Conservation (phyloP, 2,329 filamentous ascomycete genomes). For the Cyclaneusma minus region DNA sequence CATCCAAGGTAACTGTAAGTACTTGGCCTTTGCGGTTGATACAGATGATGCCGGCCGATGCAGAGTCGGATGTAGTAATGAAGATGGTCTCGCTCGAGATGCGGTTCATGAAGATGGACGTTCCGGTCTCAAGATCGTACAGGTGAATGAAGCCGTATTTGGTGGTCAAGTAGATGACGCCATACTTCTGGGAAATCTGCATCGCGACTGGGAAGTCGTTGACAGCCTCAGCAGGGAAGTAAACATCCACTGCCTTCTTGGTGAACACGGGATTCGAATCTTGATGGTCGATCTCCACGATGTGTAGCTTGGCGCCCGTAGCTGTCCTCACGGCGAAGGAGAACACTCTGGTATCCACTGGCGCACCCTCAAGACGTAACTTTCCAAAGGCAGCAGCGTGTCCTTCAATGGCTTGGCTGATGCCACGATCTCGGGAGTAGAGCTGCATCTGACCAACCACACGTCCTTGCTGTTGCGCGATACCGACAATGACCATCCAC, state of each 20-base stretch:
- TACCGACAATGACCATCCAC: constrained; percentile 97
- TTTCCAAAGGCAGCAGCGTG: constrained; percentile 92
- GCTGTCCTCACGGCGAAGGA: constrained; percentile 88
- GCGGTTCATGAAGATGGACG: constrained; percentile 98
- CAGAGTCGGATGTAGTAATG: constrained; percentile 71
- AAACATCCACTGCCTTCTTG: constrained; percentile 96
- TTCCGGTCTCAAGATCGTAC: constrained; percentile 91
- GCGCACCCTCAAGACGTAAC: constrained; percentile 73
- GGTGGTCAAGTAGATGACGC: constrained; percentile 90
- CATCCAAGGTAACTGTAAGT: constrained; percentile 83
- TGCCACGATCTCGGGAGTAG: constrained; percentile 88
- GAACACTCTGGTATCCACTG: constrained; percentile 87
- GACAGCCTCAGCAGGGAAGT: constrained; percentile 87
- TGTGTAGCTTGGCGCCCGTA: constrained; percentile 84
- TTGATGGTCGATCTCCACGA: constrained; percentile 93
- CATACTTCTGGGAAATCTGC: constrained; percentile 93
- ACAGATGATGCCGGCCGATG: constrained; percentile 77
- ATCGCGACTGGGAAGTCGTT: constrained; percentile 98
- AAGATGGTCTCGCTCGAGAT: constrained; percentile 99
- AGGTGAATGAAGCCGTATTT: constrained; percentile 99
- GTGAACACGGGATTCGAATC: constrained; percentile 76
- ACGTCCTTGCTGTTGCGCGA: constrained; percentile 81
- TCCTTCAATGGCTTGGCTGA: constrained; percentile 95
- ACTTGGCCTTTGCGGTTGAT: constrained; percentile 98
- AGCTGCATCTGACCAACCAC: constrained; percentile 95